phyloP scores from a whole-genome alignment of 139 green algal genomes.

The Diplosphaera chodatii region DNA sequence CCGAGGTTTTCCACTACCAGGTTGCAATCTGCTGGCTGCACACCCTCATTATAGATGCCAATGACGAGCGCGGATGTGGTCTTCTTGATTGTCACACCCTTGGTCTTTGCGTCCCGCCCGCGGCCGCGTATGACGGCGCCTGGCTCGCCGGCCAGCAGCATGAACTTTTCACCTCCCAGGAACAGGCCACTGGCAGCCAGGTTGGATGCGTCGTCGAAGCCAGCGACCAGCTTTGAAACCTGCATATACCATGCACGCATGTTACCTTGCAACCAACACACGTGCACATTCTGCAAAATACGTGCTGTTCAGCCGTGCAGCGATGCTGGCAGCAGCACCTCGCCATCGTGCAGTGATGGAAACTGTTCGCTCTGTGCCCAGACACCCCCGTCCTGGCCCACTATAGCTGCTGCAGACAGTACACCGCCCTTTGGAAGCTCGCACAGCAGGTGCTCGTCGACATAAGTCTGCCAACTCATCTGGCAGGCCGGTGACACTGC shows the following conservation, averaged over 20 bases:
- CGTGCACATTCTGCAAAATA: too few relatives aligned
- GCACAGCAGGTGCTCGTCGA: slow-evolving; percentile 62
- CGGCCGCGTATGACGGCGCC: slow-evolving; percentile 56
- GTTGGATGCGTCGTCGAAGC: slow-evolving; percentile 36
- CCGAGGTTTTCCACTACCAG: slow-evolving; percentile 62
- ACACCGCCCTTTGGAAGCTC: slow-evolving; percentile 49
- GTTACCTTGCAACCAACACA: too few relatives aligned
- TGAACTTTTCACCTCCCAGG: slow-evolving; percentile 57
- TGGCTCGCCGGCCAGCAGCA: slow-evolving; percentile 47
- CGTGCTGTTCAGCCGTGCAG: too few relatives aligned
- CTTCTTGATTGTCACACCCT: slow-evolving; percentile 64
- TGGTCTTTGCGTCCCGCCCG: slow-evolving; percentile 5
- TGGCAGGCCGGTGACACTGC: too few relatives aligned
- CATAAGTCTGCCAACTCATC: slow-evolving; percentile 58
- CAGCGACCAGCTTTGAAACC: slow-evolving; percentile 30
- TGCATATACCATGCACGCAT: too few relatives aligned
- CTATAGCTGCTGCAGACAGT: slow-evolving; percentile 54
- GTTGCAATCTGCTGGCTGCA: slow-evolving; percentile 52
- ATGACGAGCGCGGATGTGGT: slow-evolving; percentile 60
- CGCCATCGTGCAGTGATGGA: slow-evolving; percentile 39
- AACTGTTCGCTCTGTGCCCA: slow-evolving; percentile 60
- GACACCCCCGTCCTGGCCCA: slow-evolving; percentile 64
- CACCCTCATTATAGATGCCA: slow-evolving; percentile 60
- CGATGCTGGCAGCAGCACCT: too few relatives aligned
- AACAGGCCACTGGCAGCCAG: slow-evolving; percentile 45